phyloP scores from a whole-genome alignment of 495 filamentous ascomycete genomes.

The Penicillium cinerascens region DNA sequence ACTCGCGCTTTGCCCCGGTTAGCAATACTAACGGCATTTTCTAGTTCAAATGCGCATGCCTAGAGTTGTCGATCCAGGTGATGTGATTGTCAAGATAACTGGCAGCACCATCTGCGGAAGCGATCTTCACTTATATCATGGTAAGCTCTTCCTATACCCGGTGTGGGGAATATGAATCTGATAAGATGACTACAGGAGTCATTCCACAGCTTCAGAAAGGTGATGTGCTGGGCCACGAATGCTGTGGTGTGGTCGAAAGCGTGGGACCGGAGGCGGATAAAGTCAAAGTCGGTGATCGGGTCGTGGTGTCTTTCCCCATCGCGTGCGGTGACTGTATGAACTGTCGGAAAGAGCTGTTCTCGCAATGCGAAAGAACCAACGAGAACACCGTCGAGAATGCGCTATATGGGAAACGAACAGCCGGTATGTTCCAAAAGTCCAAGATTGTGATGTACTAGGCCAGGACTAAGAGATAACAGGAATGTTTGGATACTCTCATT shows the following conservation, averaged over 20 bases:
- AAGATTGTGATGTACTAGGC: not conserved
- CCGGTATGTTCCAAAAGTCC: constrained; percentile 48
- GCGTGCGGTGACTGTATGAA: constrained; percentile 67
- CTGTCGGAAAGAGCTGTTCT: constrained; percentile 71
- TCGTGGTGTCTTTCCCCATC: constrained; percentile 86
- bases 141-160: constrained; percentile 15
- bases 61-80: constrained; percentile 63
- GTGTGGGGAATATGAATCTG: not conserved
- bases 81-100: constrained; percentile 83
- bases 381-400: constrained; percentile 61
- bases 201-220: constrained; percentile 74
- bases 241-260: constrained; percentile 75
- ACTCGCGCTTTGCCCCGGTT: not conserved
- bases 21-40: not conserved
- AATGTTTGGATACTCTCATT: constrained; percentile 58
- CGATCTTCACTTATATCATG: constrained; percentile 80
- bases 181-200: constrained; percentile 28
- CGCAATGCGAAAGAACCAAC: constrained; percentile 78
- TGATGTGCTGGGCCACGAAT: constrained; percentile 89
- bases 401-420: constrained; percentile 71
- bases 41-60: constrained; percentile 64
- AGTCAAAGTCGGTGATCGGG: constrained; percentile 66
- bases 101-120: constrained; percentile 84
- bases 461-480: constrained; percentile 44
- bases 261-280: constrained; percentile 59